Base-by-base conservation (phyloP, 306 rosid genomes). In the Arachis stenosperma region DNA sequence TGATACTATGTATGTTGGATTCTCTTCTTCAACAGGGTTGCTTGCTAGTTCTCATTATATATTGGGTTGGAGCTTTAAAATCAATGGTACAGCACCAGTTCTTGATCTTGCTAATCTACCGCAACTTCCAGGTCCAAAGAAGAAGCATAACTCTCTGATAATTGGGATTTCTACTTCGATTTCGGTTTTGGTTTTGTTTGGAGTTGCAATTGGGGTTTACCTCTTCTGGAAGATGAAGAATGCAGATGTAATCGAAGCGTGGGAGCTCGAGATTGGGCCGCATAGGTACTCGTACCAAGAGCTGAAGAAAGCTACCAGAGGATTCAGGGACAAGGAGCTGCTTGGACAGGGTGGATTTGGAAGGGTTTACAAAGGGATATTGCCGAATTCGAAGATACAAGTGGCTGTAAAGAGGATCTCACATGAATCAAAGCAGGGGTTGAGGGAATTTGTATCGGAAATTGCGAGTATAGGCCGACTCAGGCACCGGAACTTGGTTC, bases 231-330 rank as follows among this genome's bases (percentile, higher is more conserved):
- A 78, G 69, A 78, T 85, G 0, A 88, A 81, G 75, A 90, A 84
- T 56, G 89, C 92, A 9, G 92, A 92, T 69, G 83, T 87, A 36
- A 79, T 88, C 29, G 98, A 92, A 63, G 67, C 84, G 0, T 92
- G 98, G 98, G 98, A 92, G 81, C 87, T 85, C 8, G 89, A 90
- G 44, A 62, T 92, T 7, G 98, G 98, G n/a, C 98, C 98, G 5
- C 98, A 92, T 47, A 81, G 98, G 47, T 92, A 86, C 57, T 85
- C 96, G 0, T 92, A 92, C 78, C 60, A 85, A 75, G 96, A 92
- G 77, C 86, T 92, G 4, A 90, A 90, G 81, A 81, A 88, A 69
- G 98, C 96, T 5, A 90, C 98, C 0, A 85, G 57, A 22, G 81
- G 89, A 9, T 92, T 92, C 73, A 81, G 80, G 79, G 92, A 85